Conservation (phyloP, 345 rosid genomes). For the Odontarrhena argentea region DNA sequence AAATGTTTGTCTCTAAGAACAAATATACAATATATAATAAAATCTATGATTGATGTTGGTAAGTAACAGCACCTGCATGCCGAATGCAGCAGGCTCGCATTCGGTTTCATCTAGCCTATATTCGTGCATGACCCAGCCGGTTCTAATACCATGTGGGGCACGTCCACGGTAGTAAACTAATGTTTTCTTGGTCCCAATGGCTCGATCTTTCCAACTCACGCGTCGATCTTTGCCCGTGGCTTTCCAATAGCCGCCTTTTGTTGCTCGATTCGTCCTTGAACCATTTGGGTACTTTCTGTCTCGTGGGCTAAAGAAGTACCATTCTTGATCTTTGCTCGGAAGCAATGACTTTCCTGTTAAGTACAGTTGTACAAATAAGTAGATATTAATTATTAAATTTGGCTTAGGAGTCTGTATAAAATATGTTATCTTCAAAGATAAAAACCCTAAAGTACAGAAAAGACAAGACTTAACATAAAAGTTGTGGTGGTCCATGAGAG, state of each 20-base stretch:
- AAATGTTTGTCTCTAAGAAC: not conserved
- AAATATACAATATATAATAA: not conserved
- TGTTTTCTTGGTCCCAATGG: slow-evolving; percentile 95
- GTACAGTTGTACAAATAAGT: not conserved
- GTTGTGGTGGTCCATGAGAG: slow-evolving; percentile 29
- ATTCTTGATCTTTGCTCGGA: slow-evolving; percentile 95
- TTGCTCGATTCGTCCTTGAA: slow-evolving; percentile 92
- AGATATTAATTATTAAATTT: not conserved
- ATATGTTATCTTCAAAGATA: slow-evolving; percentile 3
- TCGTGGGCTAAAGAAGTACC: slow-evolving; percentile 97
- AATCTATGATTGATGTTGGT: not conserved
- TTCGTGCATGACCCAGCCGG: slow-evolving; percentile 98
- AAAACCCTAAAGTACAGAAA: slow-evolving; percentile 18
- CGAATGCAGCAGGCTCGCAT: slow-evolving; percentile 57
- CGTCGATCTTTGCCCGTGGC: slow-evolving; percentile 97
- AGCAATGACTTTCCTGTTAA: slow-evolving; percentile 73
- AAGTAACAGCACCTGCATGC: slow-evolving; percentile 78
- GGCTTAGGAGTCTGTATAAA: not conserved
- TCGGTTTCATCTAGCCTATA: slow-evolving; percentile 91
- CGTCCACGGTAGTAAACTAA: slow-evolving; percentile 91
- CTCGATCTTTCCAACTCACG: slow-evolving; percentile 64
- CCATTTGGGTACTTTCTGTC: slow-evolving; percentile 96
- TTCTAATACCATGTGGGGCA: slow-evolving; percentile 95
- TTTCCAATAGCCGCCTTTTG: slow-evolving; percentile 96
- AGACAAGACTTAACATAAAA: not conserved